These are phyloP conservation scores for Laguncularia racemosa DNA, from an alignment of 345 rosid species.

Conservation along the genomic window DNA sequence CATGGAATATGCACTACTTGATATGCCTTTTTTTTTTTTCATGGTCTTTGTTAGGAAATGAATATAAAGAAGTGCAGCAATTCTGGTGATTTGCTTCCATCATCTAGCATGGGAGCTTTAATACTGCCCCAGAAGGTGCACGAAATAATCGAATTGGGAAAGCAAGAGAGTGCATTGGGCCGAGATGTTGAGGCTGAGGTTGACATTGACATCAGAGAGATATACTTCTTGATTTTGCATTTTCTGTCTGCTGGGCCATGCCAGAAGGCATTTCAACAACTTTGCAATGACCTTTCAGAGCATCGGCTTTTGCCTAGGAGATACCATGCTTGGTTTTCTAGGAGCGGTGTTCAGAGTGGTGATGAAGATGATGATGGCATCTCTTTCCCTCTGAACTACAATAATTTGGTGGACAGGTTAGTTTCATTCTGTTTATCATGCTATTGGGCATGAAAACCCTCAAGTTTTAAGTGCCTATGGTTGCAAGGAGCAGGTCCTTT, in stretches of 20 bases:
- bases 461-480: not conserved
- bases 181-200: constrained; percentile 29
- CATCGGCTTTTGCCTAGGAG: constrained; percentile 89
- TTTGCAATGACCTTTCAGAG: constrained; percentile 68
- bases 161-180: constrained; percentile 29
- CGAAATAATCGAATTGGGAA: constrained; percentile 34
- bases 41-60: constrained; percentile 36
- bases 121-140: constrained; percentile 28
- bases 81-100: constrained; percentile 28
- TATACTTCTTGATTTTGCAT: constrained; percentile 86
- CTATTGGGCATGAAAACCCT: not conserved
- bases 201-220: constrained; percentile 71
- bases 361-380: constrained; percentile 52
- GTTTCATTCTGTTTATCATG: not conserved
- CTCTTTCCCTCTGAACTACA: constrained; percentile 70
- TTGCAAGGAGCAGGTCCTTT: no score
- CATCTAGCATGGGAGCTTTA: constrained; percentile 41
- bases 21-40: not conserved
- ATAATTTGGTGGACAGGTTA: constrained; percentile 68
- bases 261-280: constrained; percentile 48
- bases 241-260: constrained; percentile 87
- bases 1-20: no score
- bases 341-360: constrained; percentile 48
- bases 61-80: constrained; percentile 40
- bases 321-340: constrained; percentile 91